Percentiles rank a stretch among this genome's conserved stretches.
phyloP scores from a whole-genome alignment of 805 yeast species.

The Kluyveromyces lactis region DNA sequence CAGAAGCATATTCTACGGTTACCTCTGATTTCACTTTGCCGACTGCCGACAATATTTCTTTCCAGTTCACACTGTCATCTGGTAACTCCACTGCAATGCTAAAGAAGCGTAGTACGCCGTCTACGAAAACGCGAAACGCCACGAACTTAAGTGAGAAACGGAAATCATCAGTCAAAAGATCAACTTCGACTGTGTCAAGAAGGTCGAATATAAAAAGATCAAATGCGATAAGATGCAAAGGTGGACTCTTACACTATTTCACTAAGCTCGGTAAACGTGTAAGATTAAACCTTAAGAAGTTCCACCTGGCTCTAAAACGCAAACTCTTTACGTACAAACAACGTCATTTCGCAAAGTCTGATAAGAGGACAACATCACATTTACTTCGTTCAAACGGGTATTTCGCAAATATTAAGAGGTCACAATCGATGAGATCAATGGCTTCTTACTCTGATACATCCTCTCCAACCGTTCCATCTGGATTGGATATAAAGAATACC shows the following conservation, averaged over 20 bases:
- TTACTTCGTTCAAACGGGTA: slow-evolving; percentile 24
- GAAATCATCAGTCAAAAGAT: not conserved
- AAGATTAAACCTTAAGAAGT: slow-evolving; percentile 18
- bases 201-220: slow-evolving; percentile 27
- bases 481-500: not conserved
- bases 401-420: slow-evolving; percentile 23
- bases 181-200: not conserved
- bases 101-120: not conserved
- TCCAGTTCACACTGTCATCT: slow-evolving; percentile 7
- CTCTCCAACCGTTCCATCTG: not conserved
- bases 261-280: slow-evolving; percentile 20
- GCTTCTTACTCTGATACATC: not conserved
- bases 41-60: slow-evolving; percentile 25
- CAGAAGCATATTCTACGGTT: slow-evolving; percentile 3
- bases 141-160: not conserved
- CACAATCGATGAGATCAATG: slow-evolving; percentile 6
- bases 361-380: slow-evolving; percentile 19
- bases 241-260: slow-evolving; percentile 31
- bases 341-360: slow-evolving; percentile 6
- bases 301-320: slow-evolving; percentile 24
- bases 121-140: not conserved
- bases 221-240: slow-evolving; percentile 31
- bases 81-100: not conserved
- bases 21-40: slow-evolving; percentile 18
- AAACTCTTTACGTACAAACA: slow-evolving; percentile 13